Evolutionary conservation across 179 eudicot species (phyloP).

Genomic region (Amaranthus tricolor): DNA sequence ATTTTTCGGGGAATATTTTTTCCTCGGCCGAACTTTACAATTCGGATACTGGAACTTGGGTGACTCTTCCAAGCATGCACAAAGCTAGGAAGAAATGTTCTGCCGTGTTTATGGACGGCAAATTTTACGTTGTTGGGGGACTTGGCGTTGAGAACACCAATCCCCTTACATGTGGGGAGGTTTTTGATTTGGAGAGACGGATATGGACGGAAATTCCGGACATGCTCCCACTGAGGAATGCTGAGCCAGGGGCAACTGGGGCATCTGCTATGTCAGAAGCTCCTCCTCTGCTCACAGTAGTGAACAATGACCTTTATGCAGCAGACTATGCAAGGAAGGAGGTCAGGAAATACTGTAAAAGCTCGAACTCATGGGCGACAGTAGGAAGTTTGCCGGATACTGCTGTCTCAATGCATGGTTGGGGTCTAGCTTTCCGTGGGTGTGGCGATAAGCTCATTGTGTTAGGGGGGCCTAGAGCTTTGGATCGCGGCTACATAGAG

Average conservation of each 20-base stretch:
- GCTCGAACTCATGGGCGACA: conserved; percentile 29
- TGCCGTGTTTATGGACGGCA: conserved; percentile 44
- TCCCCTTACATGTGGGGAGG: conserved; percentile 42
- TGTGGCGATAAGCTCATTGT: conserved; percentile 40
- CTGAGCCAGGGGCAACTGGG: conserved; percentile 24
- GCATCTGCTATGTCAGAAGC: conserved; percentile 34
- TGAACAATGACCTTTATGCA: conserved; percentile 43
- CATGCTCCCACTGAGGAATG: conserved; percentile 35
- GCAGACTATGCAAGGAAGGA: conserved; percentile 39
- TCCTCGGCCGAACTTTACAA: conserved; percentile 41
- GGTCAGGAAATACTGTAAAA: conserved; percentile 25
- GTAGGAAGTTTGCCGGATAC: conserved; percentile 43
- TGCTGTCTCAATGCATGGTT: conserved; percentile 40
- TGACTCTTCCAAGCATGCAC: conserved; percentile 36
- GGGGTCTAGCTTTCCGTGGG: conserved; percentile 49
- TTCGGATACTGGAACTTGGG: conserved; percentile 38
- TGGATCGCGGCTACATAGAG: conserved; percentile 40
- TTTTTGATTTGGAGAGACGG: conserved; percentile 33
- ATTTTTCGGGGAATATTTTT: conserved; percentile 32
- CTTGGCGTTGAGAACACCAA: conserved; percentile 27
- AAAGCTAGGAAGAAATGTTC: conserved; percentile 45
- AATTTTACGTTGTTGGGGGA: conserved; percentile 45
- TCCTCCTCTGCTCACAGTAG: conserved; percentile 40
- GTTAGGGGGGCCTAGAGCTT: conserved; percentile 33
- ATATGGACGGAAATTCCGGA: conserved; percentile 39